These are phyloP conservation scores for Hymenotorrendiella dingleyae DNA, from an alignment of 2,329 filamentous ascomycete species.

Conservation along the genomic window DNA sequence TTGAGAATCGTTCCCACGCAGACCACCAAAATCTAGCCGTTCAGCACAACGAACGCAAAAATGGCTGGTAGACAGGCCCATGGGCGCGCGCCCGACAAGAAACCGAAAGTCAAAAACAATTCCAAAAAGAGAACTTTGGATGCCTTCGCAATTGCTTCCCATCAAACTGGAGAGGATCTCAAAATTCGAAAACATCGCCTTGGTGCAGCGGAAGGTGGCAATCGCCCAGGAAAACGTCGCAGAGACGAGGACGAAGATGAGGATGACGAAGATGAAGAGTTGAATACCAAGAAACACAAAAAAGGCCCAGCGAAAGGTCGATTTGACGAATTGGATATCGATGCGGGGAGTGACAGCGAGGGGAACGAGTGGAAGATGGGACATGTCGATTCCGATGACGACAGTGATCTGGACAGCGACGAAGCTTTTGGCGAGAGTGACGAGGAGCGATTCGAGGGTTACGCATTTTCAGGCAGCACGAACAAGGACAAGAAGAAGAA, in stretches of 20 bases:
- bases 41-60: conserved; percentile 7
- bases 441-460: conserved; percentile 64
- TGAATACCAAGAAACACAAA: conserved; percentile 31
- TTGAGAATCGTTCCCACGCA: conserved; percentile 10
- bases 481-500: conserved; percentile 47
- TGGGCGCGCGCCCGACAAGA: conserved; percentile 26
- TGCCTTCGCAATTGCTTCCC: conserved; percentile 60
- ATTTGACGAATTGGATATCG: conserved; percentile 41
- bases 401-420: conserved; percentile 65
- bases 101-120: conserved; percentile 35
- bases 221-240: conserved; percentile 34
- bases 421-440: conserved; percentile 68
- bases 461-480: conserved; percentile 54
- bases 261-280: conserved; percentile 34
- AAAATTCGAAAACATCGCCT: conserved; percentile 52
- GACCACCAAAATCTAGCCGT: conserved; percentile 5
- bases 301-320: conserved; percentile 25
- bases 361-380: conserved; percentile 65
- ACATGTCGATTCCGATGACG: conserved; percentile 58
- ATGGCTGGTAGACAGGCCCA: conserved; percentile 33
- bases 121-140: conserved; percentile 43
- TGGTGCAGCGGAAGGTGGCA: conserved; percentile 44
- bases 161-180: conserved; percentile 44
- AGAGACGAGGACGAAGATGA: conserved; percentile 41
- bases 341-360: conserved; percentile 61